Conservation (phyloP, 2,329 filamentous ascomycete genomes). For the Monosporascus sp. region DNA sequence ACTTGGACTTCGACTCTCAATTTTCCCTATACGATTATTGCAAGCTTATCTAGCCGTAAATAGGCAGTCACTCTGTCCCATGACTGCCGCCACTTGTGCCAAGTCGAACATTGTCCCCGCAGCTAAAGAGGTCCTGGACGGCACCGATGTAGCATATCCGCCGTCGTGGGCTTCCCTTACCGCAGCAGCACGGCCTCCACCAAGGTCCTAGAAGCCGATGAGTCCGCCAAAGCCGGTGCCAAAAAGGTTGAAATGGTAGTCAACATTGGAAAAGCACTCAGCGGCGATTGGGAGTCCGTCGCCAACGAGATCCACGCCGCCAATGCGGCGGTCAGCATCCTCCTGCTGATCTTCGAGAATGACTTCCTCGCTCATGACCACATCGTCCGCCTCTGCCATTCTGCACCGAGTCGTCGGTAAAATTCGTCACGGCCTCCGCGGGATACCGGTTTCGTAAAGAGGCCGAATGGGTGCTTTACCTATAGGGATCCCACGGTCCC, state of each 20-base stretch:
- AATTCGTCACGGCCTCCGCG: conserved; percentile 56
- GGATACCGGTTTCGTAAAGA: conserved; percentile 57
- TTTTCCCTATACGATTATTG: no score
- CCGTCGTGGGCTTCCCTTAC: conserved; percentile 58
- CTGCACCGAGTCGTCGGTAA: conserved; percentile 45
- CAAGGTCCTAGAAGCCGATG: conserved; percentile 49
- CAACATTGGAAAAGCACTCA: conserved; percentile 55
- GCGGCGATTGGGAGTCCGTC: conserved; percentile 54
- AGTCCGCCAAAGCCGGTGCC: conserved; percentile 43
- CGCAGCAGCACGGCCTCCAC: conserved; percentile 49
- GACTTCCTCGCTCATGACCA: conserved; percentile 48
- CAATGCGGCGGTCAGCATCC: conserved; percentile 34
- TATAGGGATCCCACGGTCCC: conserved; percentile 48
- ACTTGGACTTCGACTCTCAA: no score
- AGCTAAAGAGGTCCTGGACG: conserved; percentile 42
- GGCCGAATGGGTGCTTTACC: conserved; percentile 42
- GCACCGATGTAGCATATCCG: conserved; percentile 46
- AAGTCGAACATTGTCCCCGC: conserved; percentile 51
- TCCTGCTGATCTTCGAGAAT: conserved; percentile 61
- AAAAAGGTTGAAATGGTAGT: conserved; percentile 57
- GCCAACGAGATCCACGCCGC: conserved; percentile 47
- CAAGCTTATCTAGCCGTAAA: no score
- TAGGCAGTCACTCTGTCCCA: conserved; percentile 4
- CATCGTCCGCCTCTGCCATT: conserved; percentile 50
- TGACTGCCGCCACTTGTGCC: conserved; percentile 52